Percentiles rank a stretch among this genome's conserved stretches.
Conservation (phyloP, 768 basidiomycete genomes). For the Erythrobasidium yunnanense region DNA sequence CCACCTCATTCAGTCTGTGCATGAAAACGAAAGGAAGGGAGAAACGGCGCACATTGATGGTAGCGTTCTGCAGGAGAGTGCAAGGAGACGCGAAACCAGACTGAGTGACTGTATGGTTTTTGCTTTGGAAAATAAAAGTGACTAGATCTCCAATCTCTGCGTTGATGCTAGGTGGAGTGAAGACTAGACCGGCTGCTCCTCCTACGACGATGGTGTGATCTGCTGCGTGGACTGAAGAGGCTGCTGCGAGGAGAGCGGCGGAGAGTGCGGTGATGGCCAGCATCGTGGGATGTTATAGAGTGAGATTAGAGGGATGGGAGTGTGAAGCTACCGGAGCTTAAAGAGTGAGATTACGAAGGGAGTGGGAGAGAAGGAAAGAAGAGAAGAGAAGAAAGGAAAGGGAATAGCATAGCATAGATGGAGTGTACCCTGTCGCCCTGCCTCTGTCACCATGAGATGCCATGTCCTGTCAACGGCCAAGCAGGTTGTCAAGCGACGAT, state of each 20-base stretch:
- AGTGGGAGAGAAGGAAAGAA: neutral
- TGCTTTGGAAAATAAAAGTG: conserved; percentile 18
- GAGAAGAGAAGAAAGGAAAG: neutral
- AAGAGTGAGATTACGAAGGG: neutral
- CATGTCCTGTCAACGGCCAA: no score
- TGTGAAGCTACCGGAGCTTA: neutral
- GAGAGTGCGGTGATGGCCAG: conserved; percentile 13
- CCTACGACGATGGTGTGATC: conserved; percentile 26
- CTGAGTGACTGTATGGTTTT: conserved; percentile 43
- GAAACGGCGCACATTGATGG: conserved; percentile 1
- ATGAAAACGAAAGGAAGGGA: neutral
- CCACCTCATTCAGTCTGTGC: neutral
- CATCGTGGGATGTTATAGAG: conserved; percentile 3
- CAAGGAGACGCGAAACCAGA: conserved; percentile 45
- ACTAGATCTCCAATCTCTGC: conserved; percentile 26
- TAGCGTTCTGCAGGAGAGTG: conserved; percentile 42
- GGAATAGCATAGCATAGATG: no score
- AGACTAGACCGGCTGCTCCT: conserved; percentile 23
- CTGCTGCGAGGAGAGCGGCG: neutral
- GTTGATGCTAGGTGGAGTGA: conserved; percentile 10
- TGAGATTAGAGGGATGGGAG: neutral
- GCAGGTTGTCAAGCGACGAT: no score
- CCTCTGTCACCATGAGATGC: no score
- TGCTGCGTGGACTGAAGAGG: neutral
- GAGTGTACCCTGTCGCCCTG: no score